Conservation (phyloP, 2,329 filamentous ascomycete species). For the Nemania sp. region DNA sequence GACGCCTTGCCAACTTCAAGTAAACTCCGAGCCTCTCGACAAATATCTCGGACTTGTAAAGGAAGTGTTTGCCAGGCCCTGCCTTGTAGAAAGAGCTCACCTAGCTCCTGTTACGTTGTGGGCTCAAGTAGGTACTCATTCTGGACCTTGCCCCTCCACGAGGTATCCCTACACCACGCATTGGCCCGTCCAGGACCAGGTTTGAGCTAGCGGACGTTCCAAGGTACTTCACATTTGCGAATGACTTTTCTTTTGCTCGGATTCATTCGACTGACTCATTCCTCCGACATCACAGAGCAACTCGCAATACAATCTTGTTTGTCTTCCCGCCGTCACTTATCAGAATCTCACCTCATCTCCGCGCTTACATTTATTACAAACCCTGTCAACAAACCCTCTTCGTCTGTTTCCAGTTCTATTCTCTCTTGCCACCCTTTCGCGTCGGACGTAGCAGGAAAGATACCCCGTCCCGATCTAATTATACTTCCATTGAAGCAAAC, state of each 20-base stretch:
- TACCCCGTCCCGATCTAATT: too few relatives aligned
- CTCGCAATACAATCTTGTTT: not conserved
- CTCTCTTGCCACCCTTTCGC: too few relatives aligned
- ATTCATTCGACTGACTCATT: conserved; percentile 9
- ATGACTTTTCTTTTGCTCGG: conserved; percentile 2
- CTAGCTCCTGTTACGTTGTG: too few relatives aligned
- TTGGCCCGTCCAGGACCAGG: conserved; percentile 4
- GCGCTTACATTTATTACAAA: not conserved
- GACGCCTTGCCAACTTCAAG: too few relatives aligned
- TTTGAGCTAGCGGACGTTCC: not conserved
- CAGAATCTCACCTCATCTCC: not conserved
- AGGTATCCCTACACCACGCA: not conserved
- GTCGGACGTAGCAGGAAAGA: too few relatives aligned
- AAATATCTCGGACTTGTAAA: too few relatives aligned
- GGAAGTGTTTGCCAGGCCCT: too few relatives aligned
- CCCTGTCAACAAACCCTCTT: not conserved
- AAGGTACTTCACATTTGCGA: not conserved
- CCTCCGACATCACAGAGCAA: not conserved
- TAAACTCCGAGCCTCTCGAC: too few relatives aligned
- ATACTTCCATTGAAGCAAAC: too few relatives aligned
- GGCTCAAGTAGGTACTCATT: too few relatives aligned
- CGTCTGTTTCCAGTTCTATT: too few relatives aligned
- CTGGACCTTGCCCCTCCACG: conserved; percentile 1
- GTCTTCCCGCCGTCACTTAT: not conserved
- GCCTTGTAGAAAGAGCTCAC: too few relatives aligned